Base-by-base conservation (phyloP, 202 grass and related monocot species). In the Schoenoplectus triqueter region DNA sequence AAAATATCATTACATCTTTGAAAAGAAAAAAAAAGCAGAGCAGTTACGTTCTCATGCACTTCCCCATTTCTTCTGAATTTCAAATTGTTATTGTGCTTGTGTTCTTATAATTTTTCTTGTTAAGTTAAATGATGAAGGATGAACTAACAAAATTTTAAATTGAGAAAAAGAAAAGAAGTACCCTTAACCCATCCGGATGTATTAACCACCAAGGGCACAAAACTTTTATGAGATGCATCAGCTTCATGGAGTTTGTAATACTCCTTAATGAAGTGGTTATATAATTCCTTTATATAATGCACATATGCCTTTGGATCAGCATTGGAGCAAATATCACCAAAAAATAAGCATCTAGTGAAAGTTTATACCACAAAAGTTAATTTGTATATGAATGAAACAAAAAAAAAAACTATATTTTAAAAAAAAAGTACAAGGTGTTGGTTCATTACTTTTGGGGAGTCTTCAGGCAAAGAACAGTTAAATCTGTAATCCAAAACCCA, bases 161-260 rank as follows among this genome's bases (percentile, higher is more conserved):
- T 71, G 9, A 7, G 54, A 50, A 48, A 87, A 63, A 62, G 6
- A 49, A 4, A 49, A 5, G 47, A 49, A 5, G 47, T 67, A 94
- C 94, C 94, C 92, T 90, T 94, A 50, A 94, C 87, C 94, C 90
- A 97, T 76, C 94, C 94, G 52, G 91, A 93, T 64, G 94, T 97
- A 63, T 92, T 97, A 85, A 97, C 82, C 85, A 97, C 87, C 71
- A 92, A 84, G 6, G 89, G 89, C 31, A 86, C 82, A 68, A 66
- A 77, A 82, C 70, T 65, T 82, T 85, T 89, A 4, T 73, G 8
- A 74, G 54, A 51, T 46, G 70, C 46, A 78, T 63, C 77, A 40
- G 8, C 49, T 45, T 85, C 82, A 68, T 54, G 67, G 77, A 82
- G 82, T 77, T 63, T 44, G 75, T 87, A 79, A 14, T 82, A 84